These are phyloP conservation scores for Leishmania guyanensis DNA, from an alignment of 208 protist genomes.

Conservation along the genomic window DNA sequence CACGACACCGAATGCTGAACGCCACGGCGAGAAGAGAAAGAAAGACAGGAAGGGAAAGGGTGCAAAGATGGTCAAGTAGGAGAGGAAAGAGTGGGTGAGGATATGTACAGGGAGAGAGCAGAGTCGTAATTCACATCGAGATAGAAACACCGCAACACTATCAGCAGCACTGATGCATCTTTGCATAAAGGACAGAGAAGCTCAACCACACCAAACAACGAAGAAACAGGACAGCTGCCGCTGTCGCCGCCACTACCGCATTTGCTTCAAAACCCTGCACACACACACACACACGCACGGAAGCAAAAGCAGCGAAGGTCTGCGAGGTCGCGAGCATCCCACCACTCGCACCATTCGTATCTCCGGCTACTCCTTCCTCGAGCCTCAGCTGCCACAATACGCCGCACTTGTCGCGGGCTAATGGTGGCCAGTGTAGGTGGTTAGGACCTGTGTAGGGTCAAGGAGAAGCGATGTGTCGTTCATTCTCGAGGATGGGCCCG, in stretches of 20 bases:
- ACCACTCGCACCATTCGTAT: background rate
- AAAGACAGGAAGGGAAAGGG: background rate
- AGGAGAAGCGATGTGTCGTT: background rate
- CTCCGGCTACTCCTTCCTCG: background rate
- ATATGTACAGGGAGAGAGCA: background rate
- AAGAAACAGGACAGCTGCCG: background rate
- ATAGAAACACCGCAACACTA: background rate
- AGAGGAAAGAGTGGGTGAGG: background rate
- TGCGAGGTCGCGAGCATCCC: background rate
- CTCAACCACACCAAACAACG: background rate
- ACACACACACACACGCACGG: background rate
- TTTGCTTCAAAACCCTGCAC: background rate
- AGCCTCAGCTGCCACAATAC: background rate
- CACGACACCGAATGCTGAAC: background rate
- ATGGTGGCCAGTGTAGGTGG: constrained; percentile 6
- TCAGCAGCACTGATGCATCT: background rate
- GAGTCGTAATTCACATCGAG: background rate
- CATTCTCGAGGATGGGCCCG: background rate
- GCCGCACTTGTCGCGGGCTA: background rate
- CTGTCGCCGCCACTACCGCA: background rate
- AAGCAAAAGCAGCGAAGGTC: background rate
- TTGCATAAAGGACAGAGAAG: background rate
- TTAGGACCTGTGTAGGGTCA: constrained; percentile 6
- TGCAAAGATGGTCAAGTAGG: background rate
- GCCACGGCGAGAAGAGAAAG: background rate